phyloP scores from a whole-genome alignment of 2,329 filamentous ascomycete genomes.

The Calonectria hongkongensis region DNA sequence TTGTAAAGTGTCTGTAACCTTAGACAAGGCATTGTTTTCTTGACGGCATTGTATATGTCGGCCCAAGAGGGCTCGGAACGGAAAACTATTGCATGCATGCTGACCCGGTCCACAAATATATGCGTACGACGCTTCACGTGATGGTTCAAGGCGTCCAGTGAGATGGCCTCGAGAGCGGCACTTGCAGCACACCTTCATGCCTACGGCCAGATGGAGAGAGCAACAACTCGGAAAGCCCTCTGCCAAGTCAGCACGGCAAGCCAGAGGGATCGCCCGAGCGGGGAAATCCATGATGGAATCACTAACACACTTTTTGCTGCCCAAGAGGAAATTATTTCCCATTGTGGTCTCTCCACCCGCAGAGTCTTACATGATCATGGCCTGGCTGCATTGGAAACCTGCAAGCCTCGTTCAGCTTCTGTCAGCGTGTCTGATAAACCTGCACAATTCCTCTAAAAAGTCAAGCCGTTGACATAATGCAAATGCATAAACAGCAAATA shows the following conservation, averaged over 20 bases:
- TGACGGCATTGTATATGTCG: not conserved
- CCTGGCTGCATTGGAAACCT: not conserved
- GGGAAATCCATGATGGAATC: conserved; percentile 5
- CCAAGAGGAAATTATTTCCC: conserved; percentile 7
- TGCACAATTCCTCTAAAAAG: conserved; percentile 9
- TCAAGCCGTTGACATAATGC: conserved; percentile 18
- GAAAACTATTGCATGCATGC: not conserved
- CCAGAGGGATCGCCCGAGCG: not conserved
- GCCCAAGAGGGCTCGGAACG: not conserved
- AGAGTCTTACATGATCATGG: conserved; percentile 8
- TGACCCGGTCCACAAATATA: not conserved
- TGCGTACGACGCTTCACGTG: not conserved
- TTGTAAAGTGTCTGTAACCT: not conserved
- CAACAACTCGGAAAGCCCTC: not conserved
- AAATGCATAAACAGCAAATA: conserved; percentile 10
- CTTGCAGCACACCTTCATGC: conserved; percentile 4
- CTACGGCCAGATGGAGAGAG: not conserved
- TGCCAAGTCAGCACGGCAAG: conserved; percentile 1
- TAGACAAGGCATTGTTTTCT: conserved; percentile 14
- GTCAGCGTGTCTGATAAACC: conserved; percentile 15
- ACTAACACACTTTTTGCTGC: not conserved
- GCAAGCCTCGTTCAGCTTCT: not conserved
- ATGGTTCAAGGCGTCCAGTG: conserved; percentile 16
- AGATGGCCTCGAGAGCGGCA: not conserved
- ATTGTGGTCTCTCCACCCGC: conserved; percentile 2